phyloP scores from a whole-genome alignment of 495 filamentous ascomycete genomes.

The Tuber calosporum region DNA sequence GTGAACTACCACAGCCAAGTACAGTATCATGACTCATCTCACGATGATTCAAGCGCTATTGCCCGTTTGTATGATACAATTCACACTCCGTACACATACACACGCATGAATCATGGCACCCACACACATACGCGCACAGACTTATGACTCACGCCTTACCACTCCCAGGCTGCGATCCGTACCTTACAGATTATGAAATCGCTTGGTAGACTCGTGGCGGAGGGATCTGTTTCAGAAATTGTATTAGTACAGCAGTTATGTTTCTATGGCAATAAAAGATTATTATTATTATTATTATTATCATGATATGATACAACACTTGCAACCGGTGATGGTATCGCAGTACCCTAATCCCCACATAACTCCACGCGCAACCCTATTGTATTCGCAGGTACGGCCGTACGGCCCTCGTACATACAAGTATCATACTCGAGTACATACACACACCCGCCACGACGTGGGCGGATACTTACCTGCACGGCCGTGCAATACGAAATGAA shows the following conservation, averaged over 20 bases:
- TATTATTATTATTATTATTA: too few species aligned
- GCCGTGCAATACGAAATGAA: background rate
- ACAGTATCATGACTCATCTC: background rate
- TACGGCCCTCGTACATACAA: background rate
- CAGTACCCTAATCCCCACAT: background rate
- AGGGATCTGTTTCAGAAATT: background rate
- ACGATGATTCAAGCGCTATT: background rate
- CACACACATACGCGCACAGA: background rate
- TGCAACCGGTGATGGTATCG: background rate
- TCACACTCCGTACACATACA: background rate
- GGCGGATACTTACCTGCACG: background rate
- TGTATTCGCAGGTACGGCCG: background rate
- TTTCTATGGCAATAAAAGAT: too few species aligned
- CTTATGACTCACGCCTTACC: background rate
- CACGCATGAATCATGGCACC: background rate
- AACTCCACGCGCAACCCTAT: background rate
- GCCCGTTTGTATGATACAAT: background rate
- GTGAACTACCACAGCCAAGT: background rate
- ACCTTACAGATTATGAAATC: background rate
- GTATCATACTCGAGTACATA: background rate
- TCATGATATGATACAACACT: background rate
- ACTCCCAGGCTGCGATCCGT: background rate
- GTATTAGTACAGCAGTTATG: background rate
- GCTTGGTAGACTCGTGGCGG: background rate
- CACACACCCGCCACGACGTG: background rate